Base-by-base conservation (phyloP, 805 yeast genomes). In the Saturnispora zaruensis region DNA sequence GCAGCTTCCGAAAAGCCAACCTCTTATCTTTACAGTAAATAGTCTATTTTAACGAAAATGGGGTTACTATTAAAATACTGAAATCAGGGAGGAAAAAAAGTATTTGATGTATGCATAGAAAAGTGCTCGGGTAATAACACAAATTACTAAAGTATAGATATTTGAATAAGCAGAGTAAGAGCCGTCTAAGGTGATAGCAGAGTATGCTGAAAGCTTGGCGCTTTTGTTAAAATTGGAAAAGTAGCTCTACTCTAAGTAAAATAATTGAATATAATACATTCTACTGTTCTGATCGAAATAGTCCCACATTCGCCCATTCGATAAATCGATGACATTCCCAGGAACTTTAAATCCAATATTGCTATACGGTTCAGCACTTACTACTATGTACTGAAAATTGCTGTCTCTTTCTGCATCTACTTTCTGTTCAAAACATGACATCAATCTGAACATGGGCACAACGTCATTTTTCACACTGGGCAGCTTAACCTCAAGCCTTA, bases 321-420 rank as follows among this genome's bases (percentile, higher is more conserved):
- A 46, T 44, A 59, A 52, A 53, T 75, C 79, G 13, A 80, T 69
- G 23, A 79, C 78, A 20, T 61, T 70, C 14, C 79, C 72, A 1
- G 95, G 95, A 11, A 93, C 72, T 51, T 87, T 82, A 51, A 91
- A 70, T 1, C 84, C 85, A 8, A 88, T 71, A 51, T 82, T 87
- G 53, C 88, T 91, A 64, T 87, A 93, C 1, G 97, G 97, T 62
- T 88, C 96, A 3, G 84, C 93, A n/a, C 89, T 81, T 0, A 90
- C 67, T 9, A 90, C 81, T 55, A 93, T 58, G 62, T 82, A 90
- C 65, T 85, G 95, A 65, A 62, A 79, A 8, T 71, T 68, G 30
- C 74, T 69, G 46, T 78, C 78, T 58, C 59, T 46, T 36, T 36
- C 40, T 1, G 55, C 55, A 58, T 75, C 78, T 5, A 72, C 67